Percentiles rank a stretch among this genome's conserved stretches.
phyloP scores from a whole-genome alignment of 2,329 filamentous ascomycete genomes.

The Anthostomella pinea region DNA sequence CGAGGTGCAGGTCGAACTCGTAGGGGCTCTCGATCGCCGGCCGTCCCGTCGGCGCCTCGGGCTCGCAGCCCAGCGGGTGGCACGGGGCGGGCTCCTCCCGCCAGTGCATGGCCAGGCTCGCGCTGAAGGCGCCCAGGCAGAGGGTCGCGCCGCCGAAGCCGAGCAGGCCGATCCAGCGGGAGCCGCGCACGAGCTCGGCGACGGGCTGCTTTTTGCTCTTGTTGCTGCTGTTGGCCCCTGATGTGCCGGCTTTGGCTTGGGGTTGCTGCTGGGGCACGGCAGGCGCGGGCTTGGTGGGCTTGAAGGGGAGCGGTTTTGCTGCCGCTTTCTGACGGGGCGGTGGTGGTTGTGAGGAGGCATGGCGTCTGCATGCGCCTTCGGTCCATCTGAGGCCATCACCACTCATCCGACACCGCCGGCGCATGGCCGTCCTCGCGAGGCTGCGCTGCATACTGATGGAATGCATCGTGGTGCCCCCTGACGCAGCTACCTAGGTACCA shows the following conservation, averaged over 20 bases:
- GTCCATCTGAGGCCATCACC: slow-evolving; percentile 7
- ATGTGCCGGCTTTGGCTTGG: slow-evolving; percentile 2
- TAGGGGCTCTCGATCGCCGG: slow-evolving; percentile 48
- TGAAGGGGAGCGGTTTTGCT: slow-evolving; percentile 25
- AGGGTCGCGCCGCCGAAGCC: slow-evolving; percentile 45
- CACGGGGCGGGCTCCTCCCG: slow-evolving; percentile 19
- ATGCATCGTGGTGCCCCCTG: too few species aligned
- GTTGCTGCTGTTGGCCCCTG: neutral
- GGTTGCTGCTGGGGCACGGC: slow-evolving; percentile 1
- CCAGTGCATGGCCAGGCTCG: slow-evolving; percentile 28
- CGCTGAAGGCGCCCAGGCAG: slow-evolving; percentile 47
- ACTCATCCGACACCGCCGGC: too few species aligned
- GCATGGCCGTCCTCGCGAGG: too few species aligned
- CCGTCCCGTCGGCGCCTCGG: slow-evolving; percentile 44
- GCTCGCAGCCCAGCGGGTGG: slow-evolving; percentile 34
- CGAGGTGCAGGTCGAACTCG: slow-evolving; percentile 57
- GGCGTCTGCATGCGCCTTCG: slow-evolving; percentile 12
- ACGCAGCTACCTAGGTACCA: too few species aligned
- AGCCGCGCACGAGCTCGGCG: slow-evolving; percentile 29
- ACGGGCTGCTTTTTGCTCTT: slow-evolving; percentile 10
- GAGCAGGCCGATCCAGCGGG: slow-evolving; percentile 42
- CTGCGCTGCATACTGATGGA: too few species aligned
- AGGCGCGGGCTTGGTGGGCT: slow-evolving; percentile 9
- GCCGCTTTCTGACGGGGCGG: slow-evolving; percentile 6
- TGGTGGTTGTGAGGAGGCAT: slow-evolving; percentile 15